phyloP scores from a whole-genome alignment of 2,329 filamentous ascomycete genomes.

The Scedosporium boydii region DNA sequence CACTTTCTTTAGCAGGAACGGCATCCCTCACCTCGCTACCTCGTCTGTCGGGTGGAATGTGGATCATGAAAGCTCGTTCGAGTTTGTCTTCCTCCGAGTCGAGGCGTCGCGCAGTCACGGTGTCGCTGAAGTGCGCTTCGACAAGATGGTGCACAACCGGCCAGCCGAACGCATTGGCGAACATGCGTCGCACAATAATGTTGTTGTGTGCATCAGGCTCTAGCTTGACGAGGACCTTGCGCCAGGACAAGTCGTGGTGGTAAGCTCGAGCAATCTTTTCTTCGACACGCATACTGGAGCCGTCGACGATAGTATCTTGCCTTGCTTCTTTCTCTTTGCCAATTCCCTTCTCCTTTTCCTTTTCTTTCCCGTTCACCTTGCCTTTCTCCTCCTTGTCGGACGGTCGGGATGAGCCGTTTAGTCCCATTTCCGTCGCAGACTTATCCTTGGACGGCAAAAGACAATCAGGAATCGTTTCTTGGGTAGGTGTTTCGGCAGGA shows the following conservation, averaged over 20 bases:
- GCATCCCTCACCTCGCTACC: slow-evolving; percentile 16
- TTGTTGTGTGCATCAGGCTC: slow-evolving; percentile 99
- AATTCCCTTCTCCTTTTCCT: neutral
- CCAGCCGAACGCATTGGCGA: slow-evolving; percentile 96
- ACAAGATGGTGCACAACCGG: slow-evolving; percentile 92
- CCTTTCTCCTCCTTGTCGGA: slow-evolving; percentile 10
- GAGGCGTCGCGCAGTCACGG: slow-evolving; percentile 48
- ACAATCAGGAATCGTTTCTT: slow-evolving; percentile 14
- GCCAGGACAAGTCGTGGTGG: slow-evolving; percentile 84
- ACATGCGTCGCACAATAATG: slow-evolving; percentile 92
- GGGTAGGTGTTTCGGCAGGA: slow-evolving; percentile 44
- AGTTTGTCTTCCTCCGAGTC: slow-evolving; percentile 57
- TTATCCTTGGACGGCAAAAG: no score
- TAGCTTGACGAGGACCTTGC: slow-evolving; percentile 89
- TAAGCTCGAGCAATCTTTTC: slow-evolving; percentile 97
- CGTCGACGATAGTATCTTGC: slow-evolving; percentile 32
- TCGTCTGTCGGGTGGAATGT: slow-evolving; percentile 30
- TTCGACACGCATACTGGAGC: slow-evolving; percentile 75
- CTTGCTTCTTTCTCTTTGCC: neutral
- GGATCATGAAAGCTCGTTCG: slow-evolving; percentile 50
- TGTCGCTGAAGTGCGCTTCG: slow-evolving; percentile 83
- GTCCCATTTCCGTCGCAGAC: slow-evolving; percentile 14
- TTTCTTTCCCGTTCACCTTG: slow-evolving; percentile 1
- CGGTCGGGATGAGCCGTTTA: slow-evolving; percentile 24
- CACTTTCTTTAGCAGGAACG: slow-evolving; percentile 51